Evolutionary conservation across 768 basidiomycete species (phyloP), one percentile per base, ranked within the genome.

Genomic region (Macrocybe gigantea): DNA sequence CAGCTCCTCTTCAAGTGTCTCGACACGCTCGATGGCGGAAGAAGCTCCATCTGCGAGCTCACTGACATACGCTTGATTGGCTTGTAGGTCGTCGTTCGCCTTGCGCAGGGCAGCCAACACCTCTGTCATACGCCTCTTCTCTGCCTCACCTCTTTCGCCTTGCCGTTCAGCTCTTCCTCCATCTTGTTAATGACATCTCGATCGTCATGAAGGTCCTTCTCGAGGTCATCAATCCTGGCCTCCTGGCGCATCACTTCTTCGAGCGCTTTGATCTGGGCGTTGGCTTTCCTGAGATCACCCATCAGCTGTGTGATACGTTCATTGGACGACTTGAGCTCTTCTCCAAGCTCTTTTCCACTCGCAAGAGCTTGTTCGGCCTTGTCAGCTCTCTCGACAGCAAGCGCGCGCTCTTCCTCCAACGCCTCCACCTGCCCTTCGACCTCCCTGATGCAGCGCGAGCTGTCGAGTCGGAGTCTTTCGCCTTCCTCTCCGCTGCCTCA

Each of bases 1-100:
- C 3, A 84, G 66, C 41, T 84, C 75, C 7, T 67, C 67, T 53
- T 87, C 78, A n/a, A 88, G 72, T 7, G 64, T 59, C 32, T 80
- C 75, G 41, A 82, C 68, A 7, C 71, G 78, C 34, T 75, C 76
- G 9, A 72, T 62, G n/a, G 76, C 75, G 9, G 64, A 67, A 2
- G 63, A 66, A n/a, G 74, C 75, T n/a, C 76, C 75, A 34, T 78
- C 75, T 57, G 87, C 83, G 30, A 88, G 66, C 57, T 86, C 82
- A 3, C 67, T 66, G 15, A 78, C 64, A 61, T 71, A 56, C n/a
- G 66, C 56, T 31, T 68, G 61, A 12, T 81, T 56, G 47, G 80
- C 75, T 11, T 69, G 69, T 15, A 75, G 71, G 10, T 73, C 56
- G 34, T 69, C 60, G 22, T 64, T 51, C 39, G 59, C 57, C 4